Base-by-base conservation (phyloP, 345 rosid genomes). In the Eucalyptus curtisii region DNA sequence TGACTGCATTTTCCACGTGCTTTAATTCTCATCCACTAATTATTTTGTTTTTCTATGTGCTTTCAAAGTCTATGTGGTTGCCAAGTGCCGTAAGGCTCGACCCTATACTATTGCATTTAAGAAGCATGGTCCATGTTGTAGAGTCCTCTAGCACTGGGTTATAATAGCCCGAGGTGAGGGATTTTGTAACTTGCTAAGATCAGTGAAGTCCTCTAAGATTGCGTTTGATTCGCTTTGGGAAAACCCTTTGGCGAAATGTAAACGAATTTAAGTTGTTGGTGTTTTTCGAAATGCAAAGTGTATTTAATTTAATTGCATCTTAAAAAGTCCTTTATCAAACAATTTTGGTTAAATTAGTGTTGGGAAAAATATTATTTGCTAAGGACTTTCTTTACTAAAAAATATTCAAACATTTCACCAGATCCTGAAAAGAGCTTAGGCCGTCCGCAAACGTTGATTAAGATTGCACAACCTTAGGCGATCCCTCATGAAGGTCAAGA, bases 401-500 rank as follows among this genome's bases (percentile, higher is more conserved):
- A 61, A 59, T 12, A 55, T 24, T 30, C 68, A 27, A 27, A 59
- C 31, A 16, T 6, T 27, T 27, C 1, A 8, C 4, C 4, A 30
- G 3, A 1, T 27, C 15, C 7, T 22, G 4, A 3, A 12, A 59
- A 59, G 33, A 6, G 68, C 15, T 59, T 12, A 27, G 31, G 31
- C 4, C 4, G 1, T 27, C 16, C 2, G 4, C 68, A 13, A 59
- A 12, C 2, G 0, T 27, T 13, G 2, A 27, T 27, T 27, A 30
- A 59, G 68, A 59, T 59, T 13, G 31, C 68, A 12, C 33, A 27
- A 59, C 16, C 33, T 27, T 12, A 59, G 31, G 16, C 0, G 3
- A 12, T 31, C 66, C 30, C 12, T 55, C 5, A 1, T 3, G 1
- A 55, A 55, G 30, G 13, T 4, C 13, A 55, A 22, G 6, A 22